phyloP scores from a whole-genome alignment of 1,284 basidiomycete genomes.

The Neolentinus lepideus region DNA sequence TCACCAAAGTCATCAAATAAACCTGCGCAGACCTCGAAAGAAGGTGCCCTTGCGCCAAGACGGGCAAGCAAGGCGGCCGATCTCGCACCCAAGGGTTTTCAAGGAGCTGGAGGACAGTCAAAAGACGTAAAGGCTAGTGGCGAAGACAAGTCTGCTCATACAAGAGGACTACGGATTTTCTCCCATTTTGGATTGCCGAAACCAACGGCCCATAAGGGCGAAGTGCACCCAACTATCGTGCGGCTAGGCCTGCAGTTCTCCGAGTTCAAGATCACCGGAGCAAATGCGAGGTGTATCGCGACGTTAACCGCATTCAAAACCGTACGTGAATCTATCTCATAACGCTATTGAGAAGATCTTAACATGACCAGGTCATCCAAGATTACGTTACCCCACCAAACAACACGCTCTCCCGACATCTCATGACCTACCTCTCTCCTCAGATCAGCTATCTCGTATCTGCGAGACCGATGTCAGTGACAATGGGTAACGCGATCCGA shows the following conservation, averaged over 20 bases:
- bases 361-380: slow-evolving; percentile 64
- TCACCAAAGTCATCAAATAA: slow-evolving; percentile 6
- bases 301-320: slow-evolving; percentile 80
- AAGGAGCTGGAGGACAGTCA: slow-evolving; percentile 14
- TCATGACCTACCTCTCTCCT: slow-evolving; percentile 83
- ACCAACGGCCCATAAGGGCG: slow-evolving; percentile 56
- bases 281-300: slow-evolving; percentile 87
- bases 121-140: slow-evolving; percentile 4
- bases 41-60: slow-evolving; percentile 5
- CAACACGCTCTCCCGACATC: slow-evolving; percentile 78
- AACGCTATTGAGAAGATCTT: not conserved
- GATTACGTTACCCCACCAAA: slow-evolving; percentile 80
- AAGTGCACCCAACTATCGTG: slow-evolving; percentile 77
- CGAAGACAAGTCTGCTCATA: slow-evolving; percentile 25
- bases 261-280: slow-evolving; percentile 80
- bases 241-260: slow-evolving; percentile 78
- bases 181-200: slow-evolving; percentile 77
- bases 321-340: slow-evolving; percentile 32
- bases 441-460: slow-evolving; percentile 89
- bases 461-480: slow-evolving; percentile 88
- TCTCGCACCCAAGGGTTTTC: slow-evolving; percentile 7
- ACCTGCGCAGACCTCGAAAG: slow-evolving; percentile 4
- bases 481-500: slow-evolving; percentile 91
- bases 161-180: slow-evolving; percentile 68
- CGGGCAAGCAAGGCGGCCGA: slow-evolving; percentile 8